These are phyloP conservation scores for Pythium volutum DNA, from an alignment of 352 stramenopile species.

Conservation along the genomic window DNA sequence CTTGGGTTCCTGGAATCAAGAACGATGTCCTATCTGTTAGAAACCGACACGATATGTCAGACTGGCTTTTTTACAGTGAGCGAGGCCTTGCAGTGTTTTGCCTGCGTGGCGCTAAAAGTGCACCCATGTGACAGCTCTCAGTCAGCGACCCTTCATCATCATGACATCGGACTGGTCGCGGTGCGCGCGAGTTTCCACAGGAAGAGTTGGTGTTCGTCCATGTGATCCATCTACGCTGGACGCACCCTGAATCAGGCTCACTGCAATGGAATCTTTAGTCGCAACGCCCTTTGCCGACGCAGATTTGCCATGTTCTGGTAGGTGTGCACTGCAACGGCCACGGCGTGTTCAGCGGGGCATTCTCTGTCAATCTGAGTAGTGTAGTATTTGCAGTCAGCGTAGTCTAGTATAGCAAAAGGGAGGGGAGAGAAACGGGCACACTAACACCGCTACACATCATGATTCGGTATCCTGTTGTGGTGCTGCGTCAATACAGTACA, in stretches of 20 bases:
- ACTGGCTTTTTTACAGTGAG: slow-evolving; percentile 19
- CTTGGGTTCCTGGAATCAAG: not conserved
- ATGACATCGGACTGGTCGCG: not conserved
- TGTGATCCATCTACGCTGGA: not conserved
- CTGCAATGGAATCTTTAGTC: not conserved
- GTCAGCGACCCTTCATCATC: slow-evolving; percentile 13
- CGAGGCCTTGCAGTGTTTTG: too few species aligned
- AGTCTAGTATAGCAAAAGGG: too few species aligned
- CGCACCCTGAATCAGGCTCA: not conserved
- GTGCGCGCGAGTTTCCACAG: slow-evolving; percentile 4
- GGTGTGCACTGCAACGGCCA: too few species aligned
- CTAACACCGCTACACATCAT: too few species aligned
- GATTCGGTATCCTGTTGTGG: too few species aligned
- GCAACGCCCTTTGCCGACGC: too few species aligned
- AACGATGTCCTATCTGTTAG: slow-evolving; percentile 4
- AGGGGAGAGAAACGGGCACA: too few species aligned
- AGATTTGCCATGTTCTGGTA: too few species aligned
- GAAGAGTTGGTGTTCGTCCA: slow-evolving; percentile 14
- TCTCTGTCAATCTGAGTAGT: too few species aligned
- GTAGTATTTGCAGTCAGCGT: too few species aligned
- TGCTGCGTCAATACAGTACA: too few species aligned
- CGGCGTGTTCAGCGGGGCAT: too few species aligned
- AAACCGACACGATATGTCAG: slow-evolving; percentile 6
- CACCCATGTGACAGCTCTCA: slow-evolving; percentile 21
- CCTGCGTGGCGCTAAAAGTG: slow-evolving; percentile 10